A percentile compares a stretch with the other conserved stretches of the same genome.
Conservation (phyloP, 495 filamentous ascomycete genomes). For the Clavariopsis aquatica region DNA sequence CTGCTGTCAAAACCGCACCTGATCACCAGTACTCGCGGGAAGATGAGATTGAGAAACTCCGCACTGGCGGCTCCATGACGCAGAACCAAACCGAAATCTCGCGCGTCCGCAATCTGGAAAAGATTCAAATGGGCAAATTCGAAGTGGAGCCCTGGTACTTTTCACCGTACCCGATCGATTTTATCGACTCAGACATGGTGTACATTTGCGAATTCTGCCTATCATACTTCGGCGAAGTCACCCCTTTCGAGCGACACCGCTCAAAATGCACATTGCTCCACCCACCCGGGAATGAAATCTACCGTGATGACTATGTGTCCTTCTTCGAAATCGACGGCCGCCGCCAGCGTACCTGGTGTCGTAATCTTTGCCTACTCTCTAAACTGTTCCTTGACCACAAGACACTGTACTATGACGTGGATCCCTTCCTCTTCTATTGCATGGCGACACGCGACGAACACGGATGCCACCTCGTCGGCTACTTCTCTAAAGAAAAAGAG, state of each 20-base stretch:
- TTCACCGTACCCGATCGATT: constrained; percentile 89
- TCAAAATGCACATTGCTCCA: constrained; percentile 88
- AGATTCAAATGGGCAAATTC: constrained; percentile 87
- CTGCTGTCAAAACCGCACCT: constrained; percentile 54
- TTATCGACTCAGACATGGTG: constrained; percentile 80
- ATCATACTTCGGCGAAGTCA: constrained; percentile 77
- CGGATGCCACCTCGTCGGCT: constrained; percentile 91
- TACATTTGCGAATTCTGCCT: constrained; percentile 99
- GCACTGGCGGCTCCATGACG: constrained; percentile 94
- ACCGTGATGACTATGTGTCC: constrained; percentile 88
- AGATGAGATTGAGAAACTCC: constrained; percentile 93
- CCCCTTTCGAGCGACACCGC: constrained; percentile 80
- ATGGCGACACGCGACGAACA: constrained; percentile 86
- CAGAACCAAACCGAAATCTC: constrained; percentile 97
- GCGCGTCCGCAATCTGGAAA: constrained; percentile 88
- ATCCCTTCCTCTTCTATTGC: constrained; percentile 98
- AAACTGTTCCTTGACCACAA: constrained; percentile 99
- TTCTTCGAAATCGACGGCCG: constrained; percentile 98
- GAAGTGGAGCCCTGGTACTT: constrained; percentile 99
- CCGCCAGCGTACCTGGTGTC: constrained; percentile 94
- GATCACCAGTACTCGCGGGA: constrained; percentile 69
- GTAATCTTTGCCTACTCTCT: constrained; percentile 88
- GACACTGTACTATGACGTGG: constrained; percentile 99
- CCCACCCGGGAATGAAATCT: constrained; percentile 96
- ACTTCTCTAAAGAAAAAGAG: constrained; percentile 98